Evolutionary conservation across 2,329 filamentous ascomycete genomes (phyloP).

Genomic region (Claviceps capensis): DNA sequence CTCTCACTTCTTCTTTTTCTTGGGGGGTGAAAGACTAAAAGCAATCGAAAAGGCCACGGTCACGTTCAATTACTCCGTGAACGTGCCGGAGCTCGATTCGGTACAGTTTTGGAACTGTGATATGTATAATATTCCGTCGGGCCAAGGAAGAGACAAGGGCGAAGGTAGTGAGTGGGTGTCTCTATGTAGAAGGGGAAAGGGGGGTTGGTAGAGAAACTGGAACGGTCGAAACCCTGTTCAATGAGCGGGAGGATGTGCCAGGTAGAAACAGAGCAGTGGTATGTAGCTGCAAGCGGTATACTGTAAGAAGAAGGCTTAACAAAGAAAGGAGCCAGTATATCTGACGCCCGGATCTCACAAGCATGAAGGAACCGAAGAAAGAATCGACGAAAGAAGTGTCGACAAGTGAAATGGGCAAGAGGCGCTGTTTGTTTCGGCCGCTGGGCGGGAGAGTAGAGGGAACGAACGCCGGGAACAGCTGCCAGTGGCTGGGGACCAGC

Average conservation of each 20-base stretch:
- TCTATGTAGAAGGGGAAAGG: constrained; percentile 1
- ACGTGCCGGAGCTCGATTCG: background rate
- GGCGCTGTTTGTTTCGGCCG: background rate
- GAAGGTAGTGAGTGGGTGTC: background rate
- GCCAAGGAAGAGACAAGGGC: background rate
- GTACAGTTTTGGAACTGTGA: background rate
- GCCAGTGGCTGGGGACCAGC: background rate
- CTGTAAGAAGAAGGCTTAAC: background rate
- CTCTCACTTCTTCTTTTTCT: background rate
- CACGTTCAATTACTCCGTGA: background rate
- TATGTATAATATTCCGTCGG: background rate
- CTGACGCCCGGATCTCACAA: background rate
- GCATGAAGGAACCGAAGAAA: background rate
- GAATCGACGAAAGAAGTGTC: background rate
- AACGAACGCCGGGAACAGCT: background rate
- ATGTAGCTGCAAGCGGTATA: background rate
- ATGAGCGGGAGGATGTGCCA: background rate
- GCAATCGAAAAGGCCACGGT: background rate
- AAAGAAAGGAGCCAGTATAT: background rate
- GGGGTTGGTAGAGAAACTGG: background rate
- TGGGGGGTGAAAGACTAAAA: background rate
- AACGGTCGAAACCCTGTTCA: background rate
- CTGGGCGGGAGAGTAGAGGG: background rate
- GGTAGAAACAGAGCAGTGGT: background rate
- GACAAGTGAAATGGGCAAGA: background rate